phyloP scores from a whole-genome alignment of 2,329 filamentous ascomycete species.

The Zelopaecilomyces penicillatus region DNA sequence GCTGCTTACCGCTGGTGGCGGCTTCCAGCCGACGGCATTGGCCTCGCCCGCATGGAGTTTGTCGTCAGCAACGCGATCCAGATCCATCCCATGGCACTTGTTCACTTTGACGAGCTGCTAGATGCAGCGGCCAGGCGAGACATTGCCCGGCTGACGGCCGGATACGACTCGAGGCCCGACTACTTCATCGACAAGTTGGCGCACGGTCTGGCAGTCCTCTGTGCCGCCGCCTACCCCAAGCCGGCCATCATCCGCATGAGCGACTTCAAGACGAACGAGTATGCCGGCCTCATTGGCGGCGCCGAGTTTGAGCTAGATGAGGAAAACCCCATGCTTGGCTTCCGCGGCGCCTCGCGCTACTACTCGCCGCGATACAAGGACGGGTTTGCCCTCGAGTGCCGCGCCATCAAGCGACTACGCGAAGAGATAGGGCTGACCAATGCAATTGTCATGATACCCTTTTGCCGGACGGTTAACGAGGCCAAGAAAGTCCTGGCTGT shows the following conservation, averaged over 20 bases:
- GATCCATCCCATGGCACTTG: slow-evolving; percentile 28
- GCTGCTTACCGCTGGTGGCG: slow-evolving; percentile 32
- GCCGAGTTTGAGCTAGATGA: slow-evolving; percentile 29
- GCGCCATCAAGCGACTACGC: slow-evolving; percentile 27
- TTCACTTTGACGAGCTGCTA: slow-evolving; percentile 23
- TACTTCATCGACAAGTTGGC: slow-evolving; percentile 30
- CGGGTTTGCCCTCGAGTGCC: slow-evolving; percentile 30
- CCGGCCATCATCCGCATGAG: slow-evolving; percentile 31
- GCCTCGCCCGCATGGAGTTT: slow-evolving; percentile 32
- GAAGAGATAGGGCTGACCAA: slow-evolving; percentile 29
- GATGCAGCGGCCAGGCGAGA: slow-evolving; percentile 17
- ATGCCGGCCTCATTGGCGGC: slow-evolving; percentile 30
- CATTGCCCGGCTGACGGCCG: slow-evolving; percentile 20
- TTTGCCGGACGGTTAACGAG: slow-evolving; percentile 27
- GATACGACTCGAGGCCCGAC: slow-evolving; percentile 26
- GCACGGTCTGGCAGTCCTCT: slow-evolving; percentile 27
- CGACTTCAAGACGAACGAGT: slow-evolving; percentile 34
- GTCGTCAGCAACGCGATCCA: slow-evolving; percentile 28
- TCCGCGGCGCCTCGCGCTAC: slow-evolving; percentile 32
- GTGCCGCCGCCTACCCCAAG: slow-evolving; percentile 28
- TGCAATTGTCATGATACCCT: slow-evolving; percentile 30
- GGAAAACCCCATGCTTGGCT: slow-evolving; percentile 33
- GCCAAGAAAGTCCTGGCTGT: slow-evolving; percentile 24
- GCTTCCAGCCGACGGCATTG: slow-evolving; percentile 29
- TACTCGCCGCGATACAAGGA: slow-evolving; percentile 30